Evolutionary conservation across 495 filamentous ascomycete species (phyloP), one percentile per base, ranked within the genome.

Genomic region (Lasiosphaeria ovina): DNA sequence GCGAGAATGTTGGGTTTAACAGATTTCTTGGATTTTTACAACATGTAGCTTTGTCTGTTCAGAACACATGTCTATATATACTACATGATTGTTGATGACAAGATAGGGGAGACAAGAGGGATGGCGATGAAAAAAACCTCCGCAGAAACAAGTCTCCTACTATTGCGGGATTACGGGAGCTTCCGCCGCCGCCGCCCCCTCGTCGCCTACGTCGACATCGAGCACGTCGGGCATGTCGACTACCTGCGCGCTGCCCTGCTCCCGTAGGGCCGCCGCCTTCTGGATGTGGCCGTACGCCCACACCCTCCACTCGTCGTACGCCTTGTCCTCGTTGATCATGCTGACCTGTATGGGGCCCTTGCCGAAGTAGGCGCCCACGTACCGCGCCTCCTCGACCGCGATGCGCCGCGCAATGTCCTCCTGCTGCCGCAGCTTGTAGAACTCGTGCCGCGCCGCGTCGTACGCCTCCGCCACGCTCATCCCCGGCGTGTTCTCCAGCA

Each of bases 361-460:
- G 67, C 91, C 91, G 65, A 98, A 98, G 71, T 86, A 87, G 57
- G 91, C 94, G 51, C 94, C 94, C 9, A 86, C 87, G 62, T 86
- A 83, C 63, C 89, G 77, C 9, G 94, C 94, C 75, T 98, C 94
- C 76, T 98, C 94, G 31, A 83, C 81, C 2, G 92, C 91, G 65
- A 98, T 85, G 65, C 92, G 84, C 59, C 85, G 84, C 74, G 94
- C 86, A 49, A 94, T 84, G 57, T 97, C 92, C 68, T 95, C 86
- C 62, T 85, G 76, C 58, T 96, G 83, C 58, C 93, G 87, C 58
- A 92, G 72, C 54, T 79, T 77, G 76, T 98, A 98, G 76, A 98
- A 97, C 74, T 98, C 94, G 63, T 86, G 85, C 35, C 95, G 87
- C 17, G 90, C 92, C 50, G 78, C 80, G 77, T 97, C 92, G 76